Evolutionary conservation across 148 eudicot genomes (phyloP).

Genomic region (Camellia japonica): DNA sequence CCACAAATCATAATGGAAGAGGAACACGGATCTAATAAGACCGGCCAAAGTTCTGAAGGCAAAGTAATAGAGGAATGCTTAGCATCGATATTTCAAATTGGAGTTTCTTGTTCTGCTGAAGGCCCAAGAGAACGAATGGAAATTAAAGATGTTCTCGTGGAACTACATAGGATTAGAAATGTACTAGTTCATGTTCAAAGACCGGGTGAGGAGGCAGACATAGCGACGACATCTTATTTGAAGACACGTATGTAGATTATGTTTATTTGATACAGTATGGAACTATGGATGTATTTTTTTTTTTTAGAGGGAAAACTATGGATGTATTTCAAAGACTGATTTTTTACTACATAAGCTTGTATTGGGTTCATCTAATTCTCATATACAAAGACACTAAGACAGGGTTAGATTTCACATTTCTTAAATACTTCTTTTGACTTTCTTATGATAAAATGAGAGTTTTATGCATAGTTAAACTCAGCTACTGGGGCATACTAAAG

Average conservation of each 20-base stretch:
- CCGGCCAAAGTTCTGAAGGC: not conserved
- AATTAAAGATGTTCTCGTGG: slow-evolving; percentile 1
- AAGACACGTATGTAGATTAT: too few relatives aligned
- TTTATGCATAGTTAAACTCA: too few relatives aligned
- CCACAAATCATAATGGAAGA: not conserved
- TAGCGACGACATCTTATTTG: too few relatives aligned
- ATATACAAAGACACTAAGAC: too few relatives aligned
- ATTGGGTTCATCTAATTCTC: too few relatives aligned
- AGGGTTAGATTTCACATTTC: too few relatives aligned
- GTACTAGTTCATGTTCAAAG: not conserved
- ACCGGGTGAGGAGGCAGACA: not conserved
- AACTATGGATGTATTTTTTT: too few relatives aligned
- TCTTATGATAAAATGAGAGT: too few relatives aligned
- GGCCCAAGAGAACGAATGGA: slow-evolving; percentile 1
- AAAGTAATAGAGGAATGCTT: not conserved
- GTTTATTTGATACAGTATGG: not conserved
- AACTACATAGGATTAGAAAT: not conserved
- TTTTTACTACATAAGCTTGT: not conserved
- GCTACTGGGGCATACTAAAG: too few relatives aligned
- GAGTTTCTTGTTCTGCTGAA: slow-evolving; percentile 16
- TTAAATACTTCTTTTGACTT: too few relatives aligned
- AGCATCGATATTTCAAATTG: slow-evolving; percentile 4
- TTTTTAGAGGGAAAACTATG: not conserved
- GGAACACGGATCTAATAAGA: not conserved
- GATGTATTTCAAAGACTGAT: not conserved